phyloP scores from a whole-genome alignment of 345 rosid genomes.

The Euphorbia tirucalli region DNA sequence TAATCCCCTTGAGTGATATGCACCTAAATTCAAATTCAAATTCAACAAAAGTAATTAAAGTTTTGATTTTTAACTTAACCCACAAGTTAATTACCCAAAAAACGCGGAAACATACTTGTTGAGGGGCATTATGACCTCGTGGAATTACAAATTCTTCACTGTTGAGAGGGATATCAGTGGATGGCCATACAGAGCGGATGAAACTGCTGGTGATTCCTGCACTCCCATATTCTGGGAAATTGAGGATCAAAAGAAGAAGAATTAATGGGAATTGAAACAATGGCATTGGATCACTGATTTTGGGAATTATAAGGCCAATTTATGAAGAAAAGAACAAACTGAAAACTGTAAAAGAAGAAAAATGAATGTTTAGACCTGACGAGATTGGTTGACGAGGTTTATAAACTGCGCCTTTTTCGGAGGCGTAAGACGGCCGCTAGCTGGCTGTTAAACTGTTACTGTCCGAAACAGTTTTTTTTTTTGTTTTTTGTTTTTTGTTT shows the following conservation, averaged over 20 bases:
- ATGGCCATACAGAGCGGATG: constrained; percentile 33
- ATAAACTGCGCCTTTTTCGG: background rate
- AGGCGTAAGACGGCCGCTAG: constrained; percentile 1
- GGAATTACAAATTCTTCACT: constrained; percentile 40
- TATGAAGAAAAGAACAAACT: background rate
- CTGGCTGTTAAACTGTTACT: background rate
- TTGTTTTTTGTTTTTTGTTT: too few species aligned
- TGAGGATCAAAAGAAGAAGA: background rate
- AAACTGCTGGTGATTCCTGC: constrained; percentile 43
- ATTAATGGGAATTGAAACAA: constrained; percentile 3
- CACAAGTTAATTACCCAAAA: too few species aligned
- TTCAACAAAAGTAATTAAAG: background rate
- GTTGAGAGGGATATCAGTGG: constrained; percentile 40
- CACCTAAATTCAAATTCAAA: constrained; percentile 26
- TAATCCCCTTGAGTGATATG: constrained; percentile 48
- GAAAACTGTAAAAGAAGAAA: background rate
- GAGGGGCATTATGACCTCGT: constrained; percentile 41
- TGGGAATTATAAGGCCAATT: background rate
- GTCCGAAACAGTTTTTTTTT: background rate
- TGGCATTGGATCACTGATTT: background rate
- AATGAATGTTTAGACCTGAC: background rate
- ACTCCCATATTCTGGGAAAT: constrained; percentile 1
- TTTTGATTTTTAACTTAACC: too few species aligned
- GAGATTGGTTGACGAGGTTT: background rate
- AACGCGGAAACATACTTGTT: constrained; percentile 32